Evolutionary conservation across 805 yeast species (phyloP).

Genomic region (Hemisphaericaspora nanyangensis): DNA sequence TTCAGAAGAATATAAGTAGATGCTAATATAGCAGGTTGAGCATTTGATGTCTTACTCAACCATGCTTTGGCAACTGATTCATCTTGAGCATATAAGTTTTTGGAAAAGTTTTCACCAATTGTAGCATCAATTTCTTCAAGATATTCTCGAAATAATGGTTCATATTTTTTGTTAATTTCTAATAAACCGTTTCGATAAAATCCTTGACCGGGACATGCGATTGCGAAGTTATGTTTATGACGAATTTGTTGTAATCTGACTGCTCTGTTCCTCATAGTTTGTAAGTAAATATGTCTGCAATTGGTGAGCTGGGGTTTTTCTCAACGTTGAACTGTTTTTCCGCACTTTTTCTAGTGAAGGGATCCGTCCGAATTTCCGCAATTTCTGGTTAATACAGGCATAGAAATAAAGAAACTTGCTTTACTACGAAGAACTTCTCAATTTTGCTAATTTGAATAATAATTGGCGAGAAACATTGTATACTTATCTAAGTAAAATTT

Average conservation of each 20-base stretch:
- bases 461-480: background rate
- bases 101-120: constrained; percentile 18
- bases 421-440: too few species aligned
- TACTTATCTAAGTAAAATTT: background rate
- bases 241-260: background rate
- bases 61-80: constrained; percentile 14
- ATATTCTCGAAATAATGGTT: constrained; percentile 8
- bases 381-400: too few species aligned
- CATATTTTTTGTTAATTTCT: constrained; percentile 13
- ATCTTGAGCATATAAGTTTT: constrained; percentile 12
- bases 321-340: too few species aligned
- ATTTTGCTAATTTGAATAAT: background rate
- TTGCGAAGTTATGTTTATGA: constrained; percentile 14
- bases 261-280: background rate
- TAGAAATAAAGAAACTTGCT: too few species aligned
- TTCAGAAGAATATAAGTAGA: constrained; percentile 32
- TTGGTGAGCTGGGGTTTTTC: too few species aligned
- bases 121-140: constrained; percentile 19
- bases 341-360: too few species aligned
- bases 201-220: constrained; percentile 38
- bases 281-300: too few species aligned
- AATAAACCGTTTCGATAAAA: constrained; percentile 18
- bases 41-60: constrained; percentile 37
- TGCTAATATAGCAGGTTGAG: constrained; percentile 52
- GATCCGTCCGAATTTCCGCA: too few species aligned